Percentiles rank a stretch among this genome's conserved stretches.
Conservation (phyloP, 2,329 filamentous ascomycete genomes). For the Phaeosphaeriaceae sp. region DNA sequence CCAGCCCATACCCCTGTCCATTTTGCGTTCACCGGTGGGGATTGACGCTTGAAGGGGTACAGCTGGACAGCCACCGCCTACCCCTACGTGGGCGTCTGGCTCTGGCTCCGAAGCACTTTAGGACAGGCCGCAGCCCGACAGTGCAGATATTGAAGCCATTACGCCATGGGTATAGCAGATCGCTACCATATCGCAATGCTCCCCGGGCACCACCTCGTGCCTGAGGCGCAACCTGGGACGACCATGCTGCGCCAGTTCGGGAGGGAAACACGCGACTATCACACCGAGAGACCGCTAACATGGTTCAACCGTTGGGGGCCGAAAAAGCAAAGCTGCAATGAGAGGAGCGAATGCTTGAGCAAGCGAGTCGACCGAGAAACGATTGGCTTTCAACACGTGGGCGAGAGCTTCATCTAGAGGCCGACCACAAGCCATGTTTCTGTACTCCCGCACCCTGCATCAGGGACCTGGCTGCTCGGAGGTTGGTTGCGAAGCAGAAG, state of each 20-base stretch:
- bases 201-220: constrained; percentile 17
- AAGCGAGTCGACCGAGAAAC: neutral
- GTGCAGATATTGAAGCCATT: constrained; percentile 36
- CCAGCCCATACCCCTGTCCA: constrained; percentile 21
- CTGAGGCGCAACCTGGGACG: constrained; percentile 20
- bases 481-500: constrained; percentile 21
- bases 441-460: constrained; percentile 37
- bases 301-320: constrained; percentile 32
- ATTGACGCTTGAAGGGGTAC: constrained; percentile 17
- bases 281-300: constrained; percentile 19
- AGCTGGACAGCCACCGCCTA: constrained; percentile 39
- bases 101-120: constrained; percentile 29
- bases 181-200: constrained; percentile 27
- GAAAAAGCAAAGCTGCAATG: constrained; percentile 19
- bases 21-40: constrained; percentile 40
- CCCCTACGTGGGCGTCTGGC: constrained; percentile 32
- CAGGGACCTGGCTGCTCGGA: constrained; percentile 24
- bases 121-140: constrained; percentile 28
- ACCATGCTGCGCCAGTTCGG: constrained; percentile 17
- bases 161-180: constrained; percentile 27
- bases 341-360: constrained; percentile 4
- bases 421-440: constrained; percentile 21
- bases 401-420: constrained; percentile 12
- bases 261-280: constrained; percentile 17
- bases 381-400: neutral